Base-by-base conservation (phyloP, 257 asterid genomes). In the Ilex aquifolium region DNA sequence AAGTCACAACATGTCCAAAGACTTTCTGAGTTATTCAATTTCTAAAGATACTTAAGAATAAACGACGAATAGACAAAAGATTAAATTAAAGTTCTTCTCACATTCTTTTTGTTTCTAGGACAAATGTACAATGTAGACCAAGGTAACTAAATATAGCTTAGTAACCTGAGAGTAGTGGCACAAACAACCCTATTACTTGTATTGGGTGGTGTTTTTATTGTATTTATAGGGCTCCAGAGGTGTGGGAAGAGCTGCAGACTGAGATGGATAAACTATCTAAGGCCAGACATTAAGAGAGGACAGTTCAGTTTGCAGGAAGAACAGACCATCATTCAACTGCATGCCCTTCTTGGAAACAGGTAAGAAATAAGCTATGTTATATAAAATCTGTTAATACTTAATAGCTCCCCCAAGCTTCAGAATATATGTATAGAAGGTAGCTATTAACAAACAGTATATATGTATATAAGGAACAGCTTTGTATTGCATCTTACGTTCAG, bases 271-370 rank as follows among this genome's bases (percentile, higher is more conserved):
- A 82, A 82, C 51, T 82, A 82, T 51, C 72, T 80, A 2, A 70
- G 84, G 31, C 86, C 86, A 0, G 89, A 75, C 68, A 80, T 80
- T 39, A 83, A 75, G 66, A 70, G 84, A 63, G 86, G 89, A 10
- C 80, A 83, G 74, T 80, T 83, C 67, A 83, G 81, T 75, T 51
- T 69, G 0, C 80, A 80, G 30, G 89, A 83, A 67, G 89, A 83
- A 74, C 80, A 83, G 67, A 60, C 84, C 21, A 80, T 83, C 44
- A 77, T 83, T 52, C 80, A 81, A 10, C 86, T 83, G 31, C 89
- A 83, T 64, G 89, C 89, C 62, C 85, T 83, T 15, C 48, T 83
- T 48, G 89, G 89, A 59, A 83, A 83, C 71, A 77, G 86, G 89
- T 21, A 21, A 21, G 27, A 21, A 21, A 21, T 21, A 21, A 21